phyloP scores from a whole-genome alignment of 768 basidiomycete species.

The Amanita rimosa region DNA sequence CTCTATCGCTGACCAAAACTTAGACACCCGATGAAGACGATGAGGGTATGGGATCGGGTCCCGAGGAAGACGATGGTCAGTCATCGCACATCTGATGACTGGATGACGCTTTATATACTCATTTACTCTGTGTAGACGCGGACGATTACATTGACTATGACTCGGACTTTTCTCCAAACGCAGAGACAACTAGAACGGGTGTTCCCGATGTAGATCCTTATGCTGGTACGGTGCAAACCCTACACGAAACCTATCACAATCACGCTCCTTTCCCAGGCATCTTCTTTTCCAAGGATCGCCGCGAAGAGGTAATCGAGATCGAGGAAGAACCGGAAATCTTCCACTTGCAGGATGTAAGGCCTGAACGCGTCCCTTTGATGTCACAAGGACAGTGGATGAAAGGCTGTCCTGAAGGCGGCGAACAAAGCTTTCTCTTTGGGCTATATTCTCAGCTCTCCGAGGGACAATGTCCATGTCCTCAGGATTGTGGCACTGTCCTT shows the following conservation, averaged over 20 bases:
- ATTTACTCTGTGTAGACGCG: conserved; percentile 13
- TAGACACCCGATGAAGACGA: conserved; percentile 58
- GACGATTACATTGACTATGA: conserved; percentile 73
- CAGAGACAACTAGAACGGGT: conserved; percentile 23
- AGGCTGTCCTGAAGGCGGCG: conserved; percentile 88
- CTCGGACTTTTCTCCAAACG: conserved; percentile 55
- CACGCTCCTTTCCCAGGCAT: conserved; percentile 41
- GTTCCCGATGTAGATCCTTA: conserved; percentile 76
- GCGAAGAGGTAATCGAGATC: conserved; percentile 86
- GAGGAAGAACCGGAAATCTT: conserved; percentile 64
- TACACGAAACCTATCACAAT: not conserved
- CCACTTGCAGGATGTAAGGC: conserved; percentile 23
- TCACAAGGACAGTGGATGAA: conserved; percentile 95
- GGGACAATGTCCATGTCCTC: conserved; percentile 58
- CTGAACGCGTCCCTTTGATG: conserved; percentile 52
- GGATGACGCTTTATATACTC: not conserved
- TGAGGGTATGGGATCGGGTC: conserved; percentile 26
- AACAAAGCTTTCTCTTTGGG: conserved; percentile 81
- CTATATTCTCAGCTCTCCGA: conserved; percentile 67
- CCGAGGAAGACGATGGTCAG: conserved; percentile 46
- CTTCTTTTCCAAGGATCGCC: conserved; percentile 91
- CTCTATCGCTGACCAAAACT: conserved; percentile 2
- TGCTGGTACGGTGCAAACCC: conserved; percentile 39
- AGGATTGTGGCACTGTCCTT: conserved; percentile 56
- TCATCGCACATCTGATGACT: not conserved